These are phyloP conservation scores for Syncephalastrum sp. DNA, from an alignment of 371 early-diverging fungal genomes.

Conservation along the genomic window DNA sequence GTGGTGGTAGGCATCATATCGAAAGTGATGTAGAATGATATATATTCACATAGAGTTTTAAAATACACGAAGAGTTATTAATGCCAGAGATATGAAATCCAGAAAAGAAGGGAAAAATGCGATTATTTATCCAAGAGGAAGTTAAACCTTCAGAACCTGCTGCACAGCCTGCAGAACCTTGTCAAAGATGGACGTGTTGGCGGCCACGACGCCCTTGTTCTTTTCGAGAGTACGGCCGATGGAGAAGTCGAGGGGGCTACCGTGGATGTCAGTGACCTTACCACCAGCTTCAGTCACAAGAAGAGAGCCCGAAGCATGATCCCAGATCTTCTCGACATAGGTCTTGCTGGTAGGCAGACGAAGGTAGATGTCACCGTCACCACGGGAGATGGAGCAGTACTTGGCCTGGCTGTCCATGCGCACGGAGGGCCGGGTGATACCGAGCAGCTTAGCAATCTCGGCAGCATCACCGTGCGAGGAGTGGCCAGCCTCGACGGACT, in stretches of 20 bases:
- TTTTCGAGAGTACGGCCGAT: constrained; percentile 75
- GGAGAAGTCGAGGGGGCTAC: constrained; percentile 87
- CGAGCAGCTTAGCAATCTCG: constrained; percentile 72
- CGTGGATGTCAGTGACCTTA: constrained; percentile 80
- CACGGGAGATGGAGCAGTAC: constrained; percentile 83
- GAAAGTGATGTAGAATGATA: too few species aligned
- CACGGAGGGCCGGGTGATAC: constrained; percentile 73
- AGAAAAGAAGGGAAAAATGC: background rate
- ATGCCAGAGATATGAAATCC: too few species aligned
- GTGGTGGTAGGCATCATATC: too few species aligned
- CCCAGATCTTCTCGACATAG: constrained; percentile 98
- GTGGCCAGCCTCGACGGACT: constrained; percentile 95
- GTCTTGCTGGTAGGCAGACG: constrained; percentile 76
- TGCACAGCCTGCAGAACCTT: constrained; percentile 69
- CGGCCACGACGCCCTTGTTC: constrained; percentile 91
- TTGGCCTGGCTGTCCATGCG: constrained; percentile 97
- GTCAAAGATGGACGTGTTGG: constrained; percentile 64
- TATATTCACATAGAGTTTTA: too few species aligned
- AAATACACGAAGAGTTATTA: too few species aligned
- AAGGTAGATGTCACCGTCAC: constrained; percentile 90
- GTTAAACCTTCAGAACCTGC: constrained; percentile 45
- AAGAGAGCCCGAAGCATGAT: constrained; percentile 93
- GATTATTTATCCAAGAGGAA: background rate
- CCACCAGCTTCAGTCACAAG: constrained; percentile 96
- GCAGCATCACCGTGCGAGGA: constrained; percentile 79